Evolutionary conservation across 2,329 filamentous ascomycete species (phyloP).

Genomic region (Fusarium compactum): DNA sequence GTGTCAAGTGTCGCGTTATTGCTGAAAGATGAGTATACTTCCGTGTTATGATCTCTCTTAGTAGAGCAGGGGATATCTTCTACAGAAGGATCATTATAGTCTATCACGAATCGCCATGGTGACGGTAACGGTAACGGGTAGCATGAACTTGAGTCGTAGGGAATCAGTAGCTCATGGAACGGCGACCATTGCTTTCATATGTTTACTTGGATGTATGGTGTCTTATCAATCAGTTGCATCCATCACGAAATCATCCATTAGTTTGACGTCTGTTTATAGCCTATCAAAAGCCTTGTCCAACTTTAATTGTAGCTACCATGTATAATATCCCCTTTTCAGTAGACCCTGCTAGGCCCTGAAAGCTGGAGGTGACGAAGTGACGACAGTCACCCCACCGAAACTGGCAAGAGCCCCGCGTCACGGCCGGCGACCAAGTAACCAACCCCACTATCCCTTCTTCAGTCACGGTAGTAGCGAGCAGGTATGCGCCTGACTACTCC

Average conservation of each 20-base stretch:
- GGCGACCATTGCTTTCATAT: not conserved
- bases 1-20: not conserved
- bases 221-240: not conserved
- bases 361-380: conserved; percentile 18
- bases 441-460: conserved; percentile 29
- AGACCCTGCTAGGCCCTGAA: conserved; percentile 7
- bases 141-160: too few relatives aligned
- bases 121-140: not conserved
- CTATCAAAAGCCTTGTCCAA: conserved; percentile 27
- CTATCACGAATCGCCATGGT: not conserved
- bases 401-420: conserved; percentile 37
- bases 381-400: conserved; percentile 34
- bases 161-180: not conserved
- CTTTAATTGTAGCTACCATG: conserved; percentile 16
- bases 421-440: conserved; percentile 22
- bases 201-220: not conserved
- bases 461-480: conserved; percentile 19
- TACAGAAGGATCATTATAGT: not conserved
- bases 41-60: too few relatives aligned
- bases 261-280: conserved; percentile 20
- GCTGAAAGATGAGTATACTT: not conserved
- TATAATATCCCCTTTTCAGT: conserved; percentile 10
- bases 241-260: conserved; percentile 9
- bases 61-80: not conserved
- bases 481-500: conserved; percentile 30